A percentile compares a stretch with the other conserved stretches of the same genome.
phyloP scores from a whole-genome alignment of 441 rosid genomes.

The Rhodomyrtus psidioides region DNA sequence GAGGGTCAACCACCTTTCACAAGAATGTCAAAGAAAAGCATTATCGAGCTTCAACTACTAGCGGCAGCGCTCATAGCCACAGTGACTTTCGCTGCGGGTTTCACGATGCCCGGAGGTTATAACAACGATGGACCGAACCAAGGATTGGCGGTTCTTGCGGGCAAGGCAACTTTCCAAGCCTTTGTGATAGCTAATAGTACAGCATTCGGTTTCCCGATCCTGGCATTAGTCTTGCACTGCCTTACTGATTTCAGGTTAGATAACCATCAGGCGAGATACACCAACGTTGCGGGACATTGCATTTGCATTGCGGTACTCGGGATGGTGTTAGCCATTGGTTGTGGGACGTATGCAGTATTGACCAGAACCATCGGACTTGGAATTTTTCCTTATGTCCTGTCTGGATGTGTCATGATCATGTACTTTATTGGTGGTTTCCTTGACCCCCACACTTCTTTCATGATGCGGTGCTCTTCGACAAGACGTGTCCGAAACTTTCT shows the following conservation, averaged over 20 bases:
- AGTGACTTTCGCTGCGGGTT: slow-evolving; percentile 3
- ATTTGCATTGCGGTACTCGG: not conserved
- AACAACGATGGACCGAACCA: not conserved
- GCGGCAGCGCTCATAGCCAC: slow-evolving; percentile 8
- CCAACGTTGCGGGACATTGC: not conserved
- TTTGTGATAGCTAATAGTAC: slow-evolving; percentile 2
- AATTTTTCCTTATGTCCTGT: not conserved
- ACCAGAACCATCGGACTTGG: not conserved
- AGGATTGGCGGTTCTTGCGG: slow-evolving; percentile 5
- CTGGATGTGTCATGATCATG: not conserved
- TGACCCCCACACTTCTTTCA: not conserved
- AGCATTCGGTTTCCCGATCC: not conserved
- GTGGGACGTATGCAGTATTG: not conserved
- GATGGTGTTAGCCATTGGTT: not conserved
- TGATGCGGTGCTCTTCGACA: fast-evolving
- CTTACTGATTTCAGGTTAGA: too few species aligned
- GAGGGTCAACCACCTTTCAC: not conserved
- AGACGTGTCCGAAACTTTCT: not conserved
- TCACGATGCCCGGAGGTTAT: slow-evolving; percentile 17
- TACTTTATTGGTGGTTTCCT: not conserved
- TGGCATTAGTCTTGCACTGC: not conserved
- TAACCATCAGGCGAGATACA: not conserved
- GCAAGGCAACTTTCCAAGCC: slow-evolving; percentile 4
- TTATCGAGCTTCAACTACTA: not conserved
- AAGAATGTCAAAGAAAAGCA: not conserved